A percentile compares a stretch with the other conserved stretches of the same genome.
Conservation (phyloP, 2,329 filamentous ascomycete genomes). For the Calonectria naviculata region DNA sequence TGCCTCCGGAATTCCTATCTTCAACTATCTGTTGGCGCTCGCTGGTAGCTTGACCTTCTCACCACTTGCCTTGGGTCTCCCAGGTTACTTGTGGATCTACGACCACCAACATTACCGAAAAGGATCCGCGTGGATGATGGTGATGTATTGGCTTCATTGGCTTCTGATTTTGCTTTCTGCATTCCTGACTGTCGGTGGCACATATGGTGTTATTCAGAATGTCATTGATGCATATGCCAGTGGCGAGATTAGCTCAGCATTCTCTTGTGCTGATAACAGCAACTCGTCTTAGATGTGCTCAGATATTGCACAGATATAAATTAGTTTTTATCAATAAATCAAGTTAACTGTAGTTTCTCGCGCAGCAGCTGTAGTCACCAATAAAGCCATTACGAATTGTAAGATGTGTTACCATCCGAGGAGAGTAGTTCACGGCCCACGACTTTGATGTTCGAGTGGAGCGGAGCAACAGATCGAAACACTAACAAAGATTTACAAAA, state of each 20-base stretch:
- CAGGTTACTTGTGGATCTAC: constrained; percentile 50
- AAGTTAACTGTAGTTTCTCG: no score
- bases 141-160: constrained; percentile 48
- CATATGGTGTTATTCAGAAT: constrained; percentile 58
- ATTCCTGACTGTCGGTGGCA: constrained; percentile 54
- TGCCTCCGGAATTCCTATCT: constrained; percentile 48
- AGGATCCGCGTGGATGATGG: constrained; percentile 37
- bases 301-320: no score
- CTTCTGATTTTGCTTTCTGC: constrained; percentile 47
- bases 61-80: constrained; percentile 48
- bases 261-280: constrained; percentile 60
- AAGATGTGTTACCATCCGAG: no score
- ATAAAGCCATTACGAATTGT: no score
- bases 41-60: constrained; percentile 46
- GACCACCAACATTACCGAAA: constrained; percentile 47
- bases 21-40: constrained; percentile 29
- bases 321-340: no score
- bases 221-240: constrained; percentile 63
- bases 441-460: no score
- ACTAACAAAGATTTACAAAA: no score
- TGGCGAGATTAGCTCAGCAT: constrained; percentile 57
- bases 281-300: constrained; percentile 11
- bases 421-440: no score
- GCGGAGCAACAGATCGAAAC: no score
- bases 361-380: no score